Evolutionary conservation across 2,329 filamentous ascomycete genomes (phyloP), one percentile per base, ranked within the genome.

Genomic region (Colletotrichum sp.): DNA sequence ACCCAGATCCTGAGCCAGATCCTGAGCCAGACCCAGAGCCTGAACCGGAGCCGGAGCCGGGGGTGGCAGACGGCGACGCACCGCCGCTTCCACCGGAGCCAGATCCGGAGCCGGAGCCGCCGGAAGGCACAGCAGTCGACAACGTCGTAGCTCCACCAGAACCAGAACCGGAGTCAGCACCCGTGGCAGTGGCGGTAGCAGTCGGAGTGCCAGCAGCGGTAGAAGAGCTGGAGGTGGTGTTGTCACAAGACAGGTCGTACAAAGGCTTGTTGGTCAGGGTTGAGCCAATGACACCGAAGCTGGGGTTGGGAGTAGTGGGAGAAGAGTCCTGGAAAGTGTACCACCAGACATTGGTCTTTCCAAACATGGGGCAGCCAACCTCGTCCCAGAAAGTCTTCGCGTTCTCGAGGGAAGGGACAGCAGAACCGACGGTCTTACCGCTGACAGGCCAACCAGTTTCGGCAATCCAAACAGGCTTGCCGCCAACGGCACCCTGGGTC

Each of bases 371-470:
- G 89, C 95, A 98, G 68, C 92, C 94, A 68, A 96, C 94, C 61
- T 93, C 87, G 79, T 94, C 89, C 94, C 95, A 98, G 90, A 92
- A 98, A n/a, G 85, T 90, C 87, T 94, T 89, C 59, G 96, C 95
- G 82, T 96, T 96, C 69, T 89, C 86, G 36, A 86, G 77, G 43
- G 88, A 92, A 7, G 96, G 88, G 12, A 93, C 89, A 55, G 92
- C 94, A 65, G 90, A 82, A 79, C 92, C 92, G 77, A 90, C 85
- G 2, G 86, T 89, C 78, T 90, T 86, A 72, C 95, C 96, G 80
- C 89, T 92, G 69, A 96, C 92, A 65, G 96, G 95, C 92, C 94
- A 97, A 78, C 96, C 96, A 18, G 95, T 97, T 89, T 98, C 95
- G 32, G 95, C 97, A 77, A 98, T 90, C 94, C 94, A 97, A 79